A percentile compares a stretch with the other conserved stretches of the same genome.
Evolutionary conservation across 192 early-diverging fungal genomes (phyloP).

Genomic region (Chytriomyces confervae): DNA sequence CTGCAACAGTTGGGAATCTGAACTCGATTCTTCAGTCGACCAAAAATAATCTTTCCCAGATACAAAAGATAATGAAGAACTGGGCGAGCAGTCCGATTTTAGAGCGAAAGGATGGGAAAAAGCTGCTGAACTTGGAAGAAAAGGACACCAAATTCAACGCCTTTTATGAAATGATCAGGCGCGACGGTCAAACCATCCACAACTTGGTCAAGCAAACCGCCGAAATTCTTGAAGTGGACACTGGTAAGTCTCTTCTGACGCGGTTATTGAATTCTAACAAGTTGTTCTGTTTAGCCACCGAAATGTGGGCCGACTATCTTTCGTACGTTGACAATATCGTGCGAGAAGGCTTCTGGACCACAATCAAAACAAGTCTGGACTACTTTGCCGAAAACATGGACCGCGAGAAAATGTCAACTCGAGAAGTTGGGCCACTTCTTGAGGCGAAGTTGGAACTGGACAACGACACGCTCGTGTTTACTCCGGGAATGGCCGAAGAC

Average conservation of each 20-base stretch:
- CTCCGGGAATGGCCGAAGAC: conserved; percentile 68
- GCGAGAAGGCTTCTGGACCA: conserved; percentile 58
- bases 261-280: not conserved
- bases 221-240: conserved; percentile 52
- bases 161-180: conserved; percentile 59
- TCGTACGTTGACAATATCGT: conserved; percentile 63
- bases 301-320: conserved; percentile 59
- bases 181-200: conserved; percentile 59
- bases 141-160: conserved; percentile 62
- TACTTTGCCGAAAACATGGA: conserved; percentile 70
- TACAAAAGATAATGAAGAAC: conserved; percentile 67
- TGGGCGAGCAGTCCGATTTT: conserved; percentile 63
- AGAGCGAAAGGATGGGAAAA: conserved; percentile 68
- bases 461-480: conserved; percentile 59
- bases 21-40: conserved; percentile 58
- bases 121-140: conserved; percentile 68
- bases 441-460: conserved; percentile 69
- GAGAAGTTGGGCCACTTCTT: conserved; percentile 61
- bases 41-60: conserved; percentile 68
- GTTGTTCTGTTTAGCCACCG: not conserved
- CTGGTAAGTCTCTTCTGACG: conserved; percentile 7
- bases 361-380: conserved; percentile 61
- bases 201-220: conserved; percentile 58
- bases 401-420: conserved; percentile 41
- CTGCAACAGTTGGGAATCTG: conserved; percentile 58